phyloP scores from a whole-genome alignment of 2,329 filamentous ascomycete species.

The Ophiocordyceps australis region DNA sequence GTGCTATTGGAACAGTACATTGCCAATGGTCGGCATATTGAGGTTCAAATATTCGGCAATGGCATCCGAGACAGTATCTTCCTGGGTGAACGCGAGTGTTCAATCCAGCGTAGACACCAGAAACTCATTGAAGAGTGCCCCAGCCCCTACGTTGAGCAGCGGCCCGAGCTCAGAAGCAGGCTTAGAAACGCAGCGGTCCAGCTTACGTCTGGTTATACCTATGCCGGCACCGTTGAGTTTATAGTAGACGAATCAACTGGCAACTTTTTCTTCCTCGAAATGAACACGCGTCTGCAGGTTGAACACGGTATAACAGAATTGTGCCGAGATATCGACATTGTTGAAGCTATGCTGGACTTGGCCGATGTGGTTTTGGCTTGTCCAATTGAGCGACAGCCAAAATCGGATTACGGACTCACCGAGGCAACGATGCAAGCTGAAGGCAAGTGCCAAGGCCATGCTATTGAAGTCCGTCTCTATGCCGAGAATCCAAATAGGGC shows the following conservation, averaged over 20 bases:
- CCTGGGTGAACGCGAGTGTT: slow-evolving; percentile 49
- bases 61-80: slow-evolving; percentile 25
- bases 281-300: slow-evolving; percentile 49
- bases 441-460: slow-evolving; percentile 6
- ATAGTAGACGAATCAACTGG: slow-evolving; percentile 43
- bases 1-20: slow-evolving; percentile 48
- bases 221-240: slow-evolving; percentile 27
- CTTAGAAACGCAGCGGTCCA: slow-evolving; percentile 4
- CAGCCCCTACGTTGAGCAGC: slow-evolving; percentile 32
- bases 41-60: slow-evolving; percentile 51
- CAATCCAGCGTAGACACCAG: slow-evolving; percentile 48
- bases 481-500: slow-evolving; percentile 33
- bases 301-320: slow-evolving; percentile 66
- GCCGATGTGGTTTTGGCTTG: slow-evolving; percentile 6
- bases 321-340: slow-evolving; percentile 54
- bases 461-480: slow-evolving; percentile 17
- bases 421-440: slow-evolving; percentile 1
- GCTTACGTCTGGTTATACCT: slow-evolving; percentile 1
- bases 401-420: slow-evolving; percentile 2
- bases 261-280: slow-evolving; percentile 38
- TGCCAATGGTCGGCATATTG: slow-evolving; percentile 40
- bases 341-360: slow-evolving; percentile 25
- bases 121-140: slow-evolving; percentile 57
- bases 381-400: no score
- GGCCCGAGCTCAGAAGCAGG: slow-evolving; percentile 12